Base-by-base conservation (phyloP, 2,329 filamentous ascomycete species). In the Cadophora luteo-olivacea region DNA sequence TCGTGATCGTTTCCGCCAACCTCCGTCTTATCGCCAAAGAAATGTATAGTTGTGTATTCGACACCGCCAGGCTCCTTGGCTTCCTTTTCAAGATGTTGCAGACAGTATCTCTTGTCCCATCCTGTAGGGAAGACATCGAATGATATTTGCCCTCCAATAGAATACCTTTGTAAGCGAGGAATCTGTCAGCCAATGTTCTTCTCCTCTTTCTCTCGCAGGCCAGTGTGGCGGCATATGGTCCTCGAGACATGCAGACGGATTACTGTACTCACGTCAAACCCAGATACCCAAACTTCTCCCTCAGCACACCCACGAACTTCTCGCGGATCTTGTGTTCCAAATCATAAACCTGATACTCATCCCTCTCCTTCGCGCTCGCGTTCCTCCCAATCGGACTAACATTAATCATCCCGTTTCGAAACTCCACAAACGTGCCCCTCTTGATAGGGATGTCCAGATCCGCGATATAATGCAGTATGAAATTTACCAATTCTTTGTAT, bases 61-160 rank as follows among this genome's bases (percentile, higher is more conserved):
- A 97, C 84, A 71, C 91, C 90, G 77, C 88, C 90, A 51, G 86
- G 84, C 79, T 86, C 85, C 82, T 86, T 83, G 72, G 91, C 90
- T 80, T 97, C 94, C 72, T 86, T 86, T 83, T 96, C 93, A 70
- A 98, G 84, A 81, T 97, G 94, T 75, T 88, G 85, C 74, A 98
- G 85, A 84, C 94, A 97, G 86, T 97, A 99, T 11, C 93, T 97
- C 89, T 98, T 99, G 84, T 99, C 96, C 96, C 96, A 99, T 78
- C 96, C 96, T 2, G 85, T 88, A 72, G 96, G 96, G 87, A 99
- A 99, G 77, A 98, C 92, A 79, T 99, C 96, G 81, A 99, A 99
- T 69, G 94, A 97, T 82, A 99, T 97, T 79, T 97, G 93, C 64
- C 96, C 96, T 75, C 96, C 96, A 76, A 99, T 97, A 72, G 93